Conservation (phyloP, 768 basidiomycete genomes). For the Punctularia strigosozonata region DNA sequence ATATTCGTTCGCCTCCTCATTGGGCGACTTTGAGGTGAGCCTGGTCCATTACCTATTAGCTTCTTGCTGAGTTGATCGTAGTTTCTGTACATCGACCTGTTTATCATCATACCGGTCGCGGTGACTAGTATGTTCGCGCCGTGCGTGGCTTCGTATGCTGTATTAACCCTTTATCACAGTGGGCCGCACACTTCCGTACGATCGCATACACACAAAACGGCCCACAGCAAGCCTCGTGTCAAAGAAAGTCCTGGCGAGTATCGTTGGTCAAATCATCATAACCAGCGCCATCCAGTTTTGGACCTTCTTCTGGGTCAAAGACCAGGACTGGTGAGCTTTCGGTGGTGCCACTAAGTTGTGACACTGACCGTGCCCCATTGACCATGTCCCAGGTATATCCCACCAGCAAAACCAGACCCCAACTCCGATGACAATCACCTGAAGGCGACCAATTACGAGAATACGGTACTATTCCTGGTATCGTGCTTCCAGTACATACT, state of each 20-base stretch:
- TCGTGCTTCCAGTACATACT: constrained; percentile 99
- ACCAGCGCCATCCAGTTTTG: constrained; percentile 76
- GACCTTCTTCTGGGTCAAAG: constrained; percentile 82
- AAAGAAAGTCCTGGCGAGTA: constrained; percentile 86
- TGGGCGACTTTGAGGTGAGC: constrained; percentile 90
- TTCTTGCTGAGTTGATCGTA: constrained; percentile 16
- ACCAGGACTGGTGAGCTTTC: constrained; percentile 63
- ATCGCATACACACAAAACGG: constrained; percentile 75
- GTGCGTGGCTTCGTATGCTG: constrained; percentile 2
- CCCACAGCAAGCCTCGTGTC: constrained; percentile 95
- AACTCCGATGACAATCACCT: constrained; percentile 50
- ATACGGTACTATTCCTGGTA: constrained; percentile 82
- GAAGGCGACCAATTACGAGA: constrained; percentile 82
- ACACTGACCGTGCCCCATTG: background rate
- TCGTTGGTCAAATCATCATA: constrained; percentile 85
- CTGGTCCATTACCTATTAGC: background rate
- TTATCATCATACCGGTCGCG: constrained; percentile 95
- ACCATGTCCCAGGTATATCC: constrained; percentile 77
- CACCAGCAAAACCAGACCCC: constrained; percentile 40
- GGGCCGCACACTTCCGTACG: constrained; percentile 89
- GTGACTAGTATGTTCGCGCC: constrained; percentile 69
- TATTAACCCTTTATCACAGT: constrained; percentile 35
- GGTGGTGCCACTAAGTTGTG: constrained; percentile 1
- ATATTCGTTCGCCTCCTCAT: constrained; percentile 91
- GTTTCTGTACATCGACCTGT: constrained; percentile 97